phyloP scores from a whole-genome alignment of 2,329 filamentous ascomycete genomes.

The Xylaria sp. region DNA sequence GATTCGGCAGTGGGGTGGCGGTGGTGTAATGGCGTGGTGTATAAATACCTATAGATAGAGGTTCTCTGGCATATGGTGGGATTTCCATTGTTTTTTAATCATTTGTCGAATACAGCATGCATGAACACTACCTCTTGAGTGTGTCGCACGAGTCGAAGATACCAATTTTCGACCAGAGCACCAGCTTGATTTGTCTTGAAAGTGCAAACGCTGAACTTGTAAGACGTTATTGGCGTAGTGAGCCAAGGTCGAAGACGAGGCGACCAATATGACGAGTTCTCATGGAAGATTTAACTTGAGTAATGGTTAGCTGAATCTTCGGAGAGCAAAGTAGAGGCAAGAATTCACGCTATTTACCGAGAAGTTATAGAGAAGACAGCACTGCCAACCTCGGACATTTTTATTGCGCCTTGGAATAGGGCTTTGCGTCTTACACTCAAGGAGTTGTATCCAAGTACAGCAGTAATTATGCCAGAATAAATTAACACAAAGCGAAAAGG shows the following conservation, averaged over 20 bases:
- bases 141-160: conserved; percentile 12
- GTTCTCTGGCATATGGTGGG: conserved; percentile 38
- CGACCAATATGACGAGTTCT: not conserved
- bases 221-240: not conserved
- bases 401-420: not conserved
- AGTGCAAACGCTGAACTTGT: not conserved
- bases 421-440: not conserved
- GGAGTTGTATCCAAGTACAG: no score
- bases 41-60: conserved; percentile 43
- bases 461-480: not conserved
- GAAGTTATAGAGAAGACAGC: not conserved
- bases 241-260: not conserved
- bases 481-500: not conserved
- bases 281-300: not conserved
- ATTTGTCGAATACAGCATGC: conserved; percentile 36
- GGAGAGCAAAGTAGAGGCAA: not conserved
- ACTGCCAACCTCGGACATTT: not conserved
- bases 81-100: conserved; percentile 31
- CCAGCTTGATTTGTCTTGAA: not conserved
- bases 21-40: conserved; percentile 35
- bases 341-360: not conserved
- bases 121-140: conserved; percentile 18
- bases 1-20: conserved; percentile 42
- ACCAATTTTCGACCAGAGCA: conserved; percentile 1
- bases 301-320: not conserved